These are phyloP conservation scores for Staphylotrichum longicolle DNA, from an alignment of 495 filamentous ascomycete species.

Conservation along the genomic window DNA sequence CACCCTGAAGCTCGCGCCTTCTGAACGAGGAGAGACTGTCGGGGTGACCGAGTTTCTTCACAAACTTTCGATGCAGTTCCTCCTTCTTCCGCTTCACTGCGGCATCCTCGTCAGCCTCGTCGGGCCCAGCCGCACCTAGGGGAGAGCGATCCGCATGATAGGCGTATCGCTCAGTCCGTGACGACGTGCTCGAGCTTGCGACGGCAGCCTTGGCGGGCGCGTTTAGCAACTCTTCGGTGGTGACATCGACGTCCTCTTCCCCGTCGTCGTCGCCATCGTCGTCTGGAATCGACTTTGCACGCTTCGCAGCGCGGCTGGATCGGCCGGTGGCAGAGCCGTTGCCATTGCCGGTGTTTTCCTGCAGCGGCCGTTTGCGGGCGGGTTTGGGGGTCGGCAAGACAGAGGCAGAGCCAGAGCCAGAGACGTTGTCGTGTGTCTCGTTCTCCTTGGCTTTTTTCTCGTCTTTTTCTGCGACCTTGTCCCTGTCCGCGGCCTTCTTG, in stretches of 20 bases:
- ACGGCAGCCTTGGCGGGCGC: constrained; percentile 7
- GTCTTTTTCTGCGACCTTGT: background rate
- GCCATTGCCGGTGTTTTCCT: constrained; percentile 42
- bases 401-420: background rate
- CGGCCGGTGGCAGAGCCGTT: constrained; percentile 39
- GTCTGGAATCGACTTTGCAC: constrained; percentile 35
- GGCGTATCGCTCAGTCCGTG: constrained; percentile 47
- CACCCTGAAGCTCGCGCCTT: constrained; percentile 51
- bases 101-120: constrained; percentile 52
- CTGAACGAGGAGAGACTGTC: constrained; percentile 73
- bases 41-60: constrained; percentile 81
- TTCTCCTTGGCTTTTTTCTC: background rate
- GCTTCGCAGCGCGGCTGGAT: constrained; percentile 41
- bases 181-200: constrained; percentile 19
- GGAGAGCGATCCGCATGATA: constrained; percentile 39
- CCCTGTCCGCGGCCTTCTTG: constrained; percentile 16
- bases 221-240: constrained; percentile 11
- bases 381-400: constrained; percentile 20
- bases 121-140: constrained; percentile 25
- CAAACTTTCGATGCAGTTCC: constrained; percentile 78
- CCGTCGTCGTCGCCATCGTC: constrained; percentile 28
- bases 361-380: constrained; percentile 46
- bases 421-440: background rate
- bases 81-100: constrained; percentile 54
- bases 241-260: background rate